Percentiles rank a stretch among this genome's conserved stretches.
Conservation (phyloP, 306 rosid species). For the Fragaria nilgerrensis region DNA sequence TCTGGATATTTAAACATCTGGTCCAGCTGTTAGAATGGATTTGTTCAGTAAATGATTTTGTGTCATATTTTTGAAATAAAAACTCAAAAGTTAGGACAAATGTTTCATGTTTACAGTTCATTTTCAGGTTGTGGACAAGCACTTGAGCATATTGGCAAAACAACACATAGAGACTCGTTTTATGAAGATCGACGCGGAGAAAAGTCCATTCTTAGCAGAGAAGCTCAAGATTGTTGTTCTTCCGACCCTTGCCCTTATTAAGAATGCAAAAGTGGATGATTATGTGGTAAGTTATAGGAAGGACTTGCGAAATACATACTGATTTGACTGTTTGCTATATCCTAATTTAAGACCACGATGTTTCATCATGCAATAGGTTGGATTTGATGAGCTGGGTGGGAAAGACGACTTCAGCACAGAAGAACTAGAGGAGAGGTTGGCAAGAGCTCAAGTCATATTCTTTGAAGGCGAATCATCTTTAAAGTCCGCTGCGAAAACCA, state of each 20-base stretch:
- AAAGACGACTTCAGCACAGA: slow-evolving; percentile 90
- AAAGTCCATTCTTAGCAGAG: slow-evolving; percentile 93
- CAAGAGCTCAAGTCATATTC: slow-evolving; percentile 76
- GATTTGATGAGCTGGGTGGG: slow-evolving; percentile 96
- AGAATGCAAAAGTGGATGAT: slow-evolving; percentile 93
- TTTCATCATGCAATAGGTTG: slow-evolving; percentile 54
- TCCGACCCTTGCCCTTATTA: slow-evolving; percentile 91
- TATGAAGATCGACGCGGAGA: slow-evolving; percentile 80
- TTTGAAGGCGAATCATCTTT: slow-evolving; percentile 80
- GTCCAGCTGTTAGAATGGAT: background rate
- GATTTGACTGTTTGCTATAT: background rate
- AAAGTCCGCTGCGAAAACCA: slow-evolving; percentile 44
- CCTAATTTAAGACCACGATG: background rate
- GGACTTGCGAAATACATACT: background rate
- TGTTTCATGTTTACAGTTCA: slow-evolving; percentile 23
- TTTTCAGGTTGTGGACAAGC: slow-evolving; percentile 92
- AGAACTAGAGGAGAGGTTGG: slow-evolving; percentile 83
- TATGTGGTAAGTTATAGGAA: slow-evolving; percentile 68
- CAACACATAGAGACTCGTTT: slow-evolving; percentile 90
- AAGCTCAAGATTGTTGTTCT: slow-evolving; percentile 86
- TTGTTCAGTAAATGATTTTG: background rate
- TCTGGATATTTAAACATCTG: background rate
- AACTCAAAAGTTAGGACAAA: slow-evolving; percentile 18
- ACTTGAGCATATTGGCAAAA: slow-evolving; percentile 72
- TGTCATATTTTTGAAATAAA: background rate